Conservation (phyloP, 768 basidiomycete genomes). For the Sarcomyxa edulis region DNA sequence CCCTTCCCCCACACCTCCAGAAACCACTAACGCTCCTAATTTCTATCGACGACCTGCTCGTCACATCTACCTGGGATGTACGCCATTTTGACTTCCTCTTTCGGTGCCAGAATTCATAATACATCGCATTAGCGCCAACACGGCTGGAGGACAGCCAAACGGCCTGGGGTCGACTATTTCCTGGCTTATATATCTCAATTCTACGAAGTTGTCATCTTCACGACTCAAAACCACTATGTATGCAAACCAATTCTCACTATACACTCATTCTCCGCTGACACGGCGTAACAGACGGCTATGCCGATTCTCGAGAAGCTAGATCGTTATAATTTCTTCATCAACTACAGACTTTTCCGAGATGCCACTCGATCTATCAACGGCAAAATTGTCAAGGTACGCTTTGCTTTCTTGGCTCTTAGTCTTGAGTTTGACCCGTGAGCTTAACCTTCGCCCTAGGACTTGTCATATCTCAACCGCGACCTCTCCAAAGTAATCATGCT, state of each 20-base stretch:
- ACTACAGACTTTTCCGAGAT: constrained; percentile 90
- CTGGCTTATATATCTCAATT: constrained; percentile 96
- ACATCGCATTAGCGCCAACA: constrained; percentile 60
- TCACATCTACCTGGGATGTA: constrained; percentile 95
- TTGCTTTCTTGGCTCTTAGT: neutral
- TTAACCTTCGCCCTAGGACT: constrained; percentile 45
- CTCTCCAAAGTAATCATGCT: constrained; percentile 84
- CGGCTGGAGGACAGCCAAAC: constrained; percentile 97
- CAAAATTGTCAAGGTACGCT: constrained; percentile 73
- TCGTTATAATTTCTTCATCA: constrained; percentile 85
- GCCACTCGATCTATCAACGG: constrained; percentile 81
- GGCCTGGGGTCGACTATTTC: constrained; percentile 98
- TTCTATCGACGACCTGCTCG: constrained; percentile 87
- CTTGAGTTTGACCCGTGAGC: neutral
- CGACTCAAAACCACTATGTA: constrained; percentile 84
- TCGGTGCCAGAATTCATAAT: constrained; percentile 1
- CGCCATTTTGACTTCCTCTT: constrained; percentile 27
- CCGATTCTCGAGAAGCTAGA: constrained; percentile 93
- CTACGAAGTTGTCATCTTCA: constrained; percentile 97
- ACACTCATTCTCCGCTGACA: too few relatives aligned
- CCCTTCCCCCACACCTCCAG: constrained; percentile 74
- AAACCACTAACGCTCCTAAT: constrained; percentile 91
- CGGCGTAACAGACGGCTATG: constrained; percentile 65
- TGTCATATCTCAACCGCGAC: constrained; percentile 93
- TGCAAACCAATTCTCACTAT: constrained; percentile 27